Evolutionary conservation across 345 rosid species (phyloP), one percentile per base, ranked within the genome.

Genomic region (Iberis pinnata): DNA sequence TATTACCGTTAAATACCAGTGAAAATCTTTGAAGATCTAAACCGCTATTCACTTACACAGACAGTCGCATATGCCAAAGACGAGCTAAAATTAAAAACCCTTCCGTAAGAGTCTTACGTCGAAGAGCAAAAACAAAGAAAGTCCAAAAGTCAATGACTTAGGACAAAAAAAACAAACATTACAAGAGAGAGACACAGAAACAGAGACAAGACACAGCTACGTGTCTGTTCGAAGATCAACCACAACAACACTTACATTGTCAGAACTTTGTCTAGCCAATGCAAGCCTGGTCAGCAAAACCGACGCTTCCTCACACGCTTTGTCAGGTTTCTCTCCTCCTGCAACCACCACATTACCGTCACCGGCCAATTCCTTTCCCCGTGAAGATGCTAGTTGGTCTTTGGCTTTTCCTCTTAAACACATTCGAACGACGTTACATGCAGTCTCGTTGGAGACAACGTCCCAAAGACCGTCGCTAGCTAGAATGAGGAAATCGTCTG

Each of bases 401-500:
- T 25, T 2, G 41, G 6, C 18, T 61, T 4, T 35, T 55, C 65
- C 38, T 63, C 66, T 63, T 27, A 92, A 49, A 64, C 97, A 88
- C 89, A 73, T 77, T 6, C 76, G 62, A 13, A 78, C 88, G 27
- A 84, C 89, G 52, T 75, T 75, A 39, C 96, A 88, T 10, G 95
- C 92, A 0, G 78, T 81, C 17, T 84, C 89, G 56, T 84, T 90
- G 0, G 98, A 75, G 43, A 90, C 88, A 36, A 84, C 98, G 56
- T 90, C 96, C 98, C 98, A 90, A 9, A 90, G 73, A 1, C 98
- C 96, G 33, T 84, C 98, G 39, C 84, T 84, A 17, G 88, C 98
- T 9, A 88, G 68, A 10, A 90, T 88, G 37, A 90, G 49, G 36
- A 85, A 90, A 24, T 90, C 95, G 27, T 90, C 98, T 33, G 58